These are phyloP conservation scores for Cytauxzoon felis DNA, from an alignment of 169 alveolate genomes.

Conservation along the genomic window DNA sequence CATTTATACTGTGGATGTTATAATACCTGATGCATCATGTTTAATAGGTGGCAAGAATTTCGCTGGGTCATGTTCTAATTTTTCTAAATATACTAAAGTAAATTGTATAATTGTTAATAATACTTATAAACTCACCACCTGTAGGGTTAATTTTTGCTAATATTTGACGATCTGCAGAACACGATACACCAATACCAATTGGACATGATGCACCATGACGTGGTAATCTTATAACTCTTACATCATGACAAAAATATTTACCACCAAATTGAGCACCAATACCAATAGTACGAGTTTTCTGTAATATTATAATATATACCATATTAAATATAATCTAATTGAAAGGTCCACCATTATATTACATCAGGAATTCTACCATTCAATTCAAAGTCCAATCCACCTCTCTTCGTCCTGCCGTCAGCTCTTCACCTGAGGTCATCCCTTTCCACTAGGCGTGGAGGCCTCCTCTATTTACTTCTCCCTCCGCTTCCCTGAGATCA, in stretches of 20 bases:
- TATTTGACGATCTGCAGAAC: conserved; percentile 86
- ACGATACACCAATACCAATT: conserved; percentile 86
- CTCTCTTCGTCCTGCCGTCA: too few relatives aligned
- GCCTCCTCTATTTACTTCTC: too few relatives aligned
- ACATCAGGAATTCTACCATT: too few relatives aligned
- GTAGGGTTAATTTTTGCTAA: conserved; percentile 66
- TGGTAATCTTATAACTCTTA: conserved; percentile 83
- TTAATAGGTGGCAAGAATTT: conserved; percentile 59
- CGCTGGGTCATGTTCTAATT: conserved; percentile 84
- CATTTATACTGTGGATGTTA: too few relatives aligned
- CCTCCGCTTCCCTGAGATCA: too few relatives aligned
- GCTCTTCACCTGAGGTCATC: too few relatives aligned
- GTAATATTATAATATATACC: too few relatives aligned
- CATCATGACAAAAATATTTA: conserved; percentile 86
- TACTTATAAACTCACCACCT: conserved; percentile 48
- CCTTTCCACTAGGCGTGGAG: too few relatives aligned
- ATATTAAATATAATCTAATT: too few relatives aligned
- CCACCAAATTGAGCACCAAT: conserved; percentile 91
- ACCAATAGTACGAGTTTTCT: conserved; percentile 75
- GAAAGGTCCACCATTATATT: too few relatives aligned
- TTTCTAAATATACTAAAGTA: conserved; percentile 71
- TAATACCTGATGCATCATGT: conserved; percentile 4
- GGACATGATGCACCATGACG: conserved; percentile 89
- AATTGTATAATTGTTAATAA: not conserved
- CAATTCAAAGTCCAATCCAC: too few relatives aligned